Base-by-base conservation (phyloP, 1,284 basidiomycete species). In the Meripilus lineatus region DNA sequence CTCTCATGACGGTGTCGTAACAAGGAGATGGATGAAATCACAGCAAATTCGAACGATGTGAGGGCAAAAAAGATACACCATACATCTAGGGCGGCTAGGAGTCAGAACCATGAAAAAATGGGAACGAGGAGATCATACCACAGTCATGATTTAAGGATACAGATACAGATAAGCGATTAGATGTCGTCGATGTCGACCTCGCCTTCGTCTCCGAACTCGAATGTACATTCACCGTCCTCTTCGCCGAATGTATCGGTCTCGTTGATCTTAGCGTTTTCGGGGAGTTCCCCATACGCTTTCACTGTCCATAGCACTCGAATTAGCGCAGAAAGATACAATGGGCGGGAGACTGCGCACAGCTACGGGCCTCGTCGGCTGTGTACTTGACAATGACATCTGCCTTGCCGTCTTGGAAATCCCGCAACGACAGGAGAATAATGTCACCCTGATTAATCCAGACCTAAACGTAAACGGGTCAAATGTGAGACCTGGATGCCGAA, bases 391-490 rank as follows among this genome's bases (percentile, higher is more conserved):
- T 98, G 39, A 99, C 95, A 71, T 99, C 96, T 24, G 94, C 96
- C 68, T 98, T 98, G 69, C 93, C 93, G 59, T 99, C 96, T 67
- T 99, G 95, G 81, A 99, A 99, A 46, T 99, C 96, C 56, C 96
- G 90, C 42, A 99, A 77, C 23, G 95, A 99, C 32, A 99, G 75
- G 35, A 99, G 76, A 51, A 99, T 86, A 64, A 99, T 98, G 63
- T 99, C 96, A 56, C 96, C 96, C 59, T 94, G 91, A 64, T 96
- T 96, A 68, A 99, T 99, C 96, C 96, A 99, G 58, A 99, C 94
- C 93, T 96, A 57, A 25, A 28, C 36, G 36, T 13, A 40, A 44
- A 3, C 2, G 32, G 44, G 32, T 42, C 33, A 41, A 22, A 35
- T 32, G 30, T 20, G 18, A 15, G 6, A 3, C 33, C 40, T 45